Percentiles rank a stretch among this genome's conserved stretches.
Conservation (phyloP, 139 green algal genomes). For the Chlorella sorokiniana region DNA sequence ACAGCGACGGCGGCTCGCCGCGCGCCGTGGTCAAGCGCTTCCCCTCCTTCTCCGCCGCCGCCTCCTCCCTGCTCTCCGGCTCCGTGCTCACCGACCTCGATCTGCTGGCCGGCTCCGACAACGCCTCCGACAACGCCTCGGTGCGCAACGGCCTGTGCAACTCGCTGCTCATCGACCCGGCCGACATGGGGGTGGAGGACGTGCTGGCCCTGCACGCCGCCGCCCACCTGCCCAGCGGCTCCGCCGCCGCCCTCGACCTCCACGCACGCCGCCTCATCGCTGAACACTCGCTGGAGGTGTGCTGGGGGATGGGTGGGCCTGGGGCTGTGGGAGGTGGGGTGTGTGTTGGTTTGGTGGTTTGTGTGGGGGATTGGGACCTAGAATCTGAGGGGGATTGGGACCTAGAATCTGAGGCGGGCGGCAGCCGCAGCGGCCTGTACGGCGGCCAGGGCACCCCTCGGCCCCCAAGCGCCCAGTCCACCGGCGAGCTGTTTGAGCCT, state of each 20-base stretch:
- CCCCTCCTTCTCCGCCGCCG: conserved; percentile 38
- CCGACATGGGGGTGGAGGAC: conserved; percentile 38
- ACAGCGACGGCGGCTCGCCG: conserved; percentile 16
- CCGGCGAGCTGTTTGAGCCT: too few relatives aligned
- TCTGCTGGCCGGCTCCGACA: conserved; percentile 23
- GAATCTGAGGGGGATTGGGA: too few relatives aligned
- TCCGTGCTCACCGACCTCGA: conserved; percentile 34
- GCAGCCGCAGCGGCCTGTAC: too few relatives aligned
- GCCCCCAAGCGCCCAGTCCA: too few relatives aligned
- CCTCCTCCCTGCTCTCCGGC: not conserved
- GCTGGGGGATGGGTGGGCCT: not conserved
- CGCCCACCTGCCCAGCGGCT: conserved; percentile 1
- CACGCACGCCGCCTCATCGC: conserved; percentile 34
- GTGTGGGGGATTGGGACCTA: too few relatives aligned
- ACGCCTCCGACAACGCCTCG: conserved; percentile 31
- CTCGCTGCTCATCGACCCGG: conserved; percentile 27
- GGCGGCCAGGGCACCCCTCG: too few relatives aligned
- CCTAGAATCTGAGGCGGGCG: too few relatives aligned
- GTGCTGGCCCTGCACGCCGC: conserved; percentile 42
- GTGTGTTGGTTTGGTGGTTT: too few relatives aligned
- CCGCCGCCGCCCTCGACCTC: conserved; percentile 35
- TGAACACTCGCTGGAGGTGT: conserved; percentile 24
- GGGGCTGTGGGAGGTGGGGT: not conserved
- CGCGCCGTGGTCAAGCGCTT: conserved; percentile 46
- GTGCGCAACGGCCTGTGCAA: conserved; percentile 36